Conservation (phyloP, 345 rosid genomes). For the Lepidium africanum region DNA sequence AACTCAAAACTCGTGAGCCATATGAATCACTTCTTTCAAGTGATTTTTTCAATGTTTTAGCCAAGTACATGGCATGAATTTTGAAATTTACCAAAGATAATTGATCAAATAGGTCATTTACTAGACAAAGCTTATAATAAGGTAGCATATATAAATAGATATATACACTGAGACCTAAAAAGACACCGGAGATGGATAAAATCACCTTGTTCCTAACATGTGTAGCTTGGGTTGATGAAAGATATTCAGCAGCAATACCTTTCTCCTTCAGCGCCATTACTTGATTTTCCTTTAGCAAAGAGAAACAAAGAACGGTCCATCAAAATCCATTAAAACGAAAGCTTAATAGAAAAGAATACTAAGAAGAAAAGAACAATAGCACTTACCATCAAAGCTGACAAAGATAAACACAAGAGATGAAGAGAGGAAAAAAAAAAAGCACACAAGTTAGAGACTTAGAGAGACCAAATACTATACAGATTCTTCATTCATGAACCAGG, state of each 20-base stretch:
- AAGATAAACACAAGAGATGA: conserved; percentile 17
- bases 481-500: not conserved
- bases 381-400: conserved; percentile 87
- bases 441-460: conserved; percentile 1
- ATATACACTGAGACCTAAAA: not conserved
- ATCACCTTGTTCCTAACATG: conserved; percentile 48
- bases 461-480: not conserved
- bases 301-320: not conserved
- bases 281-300: conserved; percentile 68
- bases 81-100: not conserved
- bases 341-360: not conserved
- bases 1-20: not conserved
- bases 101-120: not conserved
- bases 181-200: not conserved
- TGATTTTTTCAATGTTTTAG: not conserved
- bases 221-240: conserved; percentile 70
- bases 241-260: conserved; percentile 88
- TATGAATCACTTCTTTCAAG: not conserved
- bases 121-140: not conserved
- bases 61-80: not conserved
- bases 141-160: not conserved
- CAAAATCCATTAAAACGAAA: not conserved
- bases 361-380: not conserved
- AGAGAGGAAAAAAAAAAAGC: not conserved
- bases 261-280: conserved; percentile 80